phyloP scores from a whole-genome alignment of 306 rosid genomes.

The Leucaena leucocephala region DNA sequence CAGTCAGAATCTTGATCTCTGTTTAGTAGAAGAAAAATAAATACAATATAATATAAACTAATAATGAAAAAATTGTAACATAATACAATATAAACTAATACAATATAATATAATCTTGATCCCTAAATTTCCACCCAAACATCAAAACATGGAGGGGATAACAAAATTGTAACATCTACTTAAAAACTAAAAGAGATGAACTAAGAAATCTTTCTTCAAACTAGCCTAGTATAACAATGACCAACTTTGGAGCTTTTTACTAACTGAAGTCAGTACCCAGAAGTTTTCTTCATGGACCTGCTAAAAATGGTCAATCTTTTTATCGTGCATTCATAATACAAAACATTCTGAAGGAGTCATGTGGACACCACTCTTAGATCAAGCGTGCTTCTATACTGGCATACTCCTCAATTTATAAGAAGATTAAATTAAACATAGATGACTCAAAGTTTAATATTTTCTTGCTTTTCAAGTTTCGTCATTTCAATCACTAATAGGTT shows the following conservation, averaged over 20 bases:
- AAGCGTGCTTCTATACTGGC: neutral
- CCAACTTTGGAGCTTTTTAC: slow-evolving; percentile 25
- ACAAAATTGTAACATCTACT: neutral
- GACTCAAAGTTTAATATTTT: neutral
- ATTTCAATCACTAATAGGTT: neutral
- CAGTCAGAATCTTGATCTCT: too few species aligned
- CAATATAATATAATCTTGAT: too few species aligned
- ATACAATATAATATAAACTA: too few species aligned
- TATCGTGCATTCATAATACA: neutral
- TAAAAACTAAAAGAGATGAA: neutral
- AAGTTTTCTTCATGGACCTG: slow-evolving; percentile 34
- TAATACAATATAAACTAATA: too few species aligned
- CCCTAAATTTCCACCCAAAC: too few species aligned
- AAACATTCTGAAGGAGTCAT: neutral
- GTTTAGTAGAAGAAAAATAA: too few species aligned
- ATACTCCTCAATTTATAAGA: neutral
- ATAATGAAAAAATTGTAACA: too few species aligned
- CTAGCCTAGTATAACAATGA: slow-evolving; percentile 26
- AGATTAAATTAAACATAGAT: neutral
- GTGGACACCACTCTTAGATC: neutral
- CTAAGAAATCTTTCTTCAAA: neutral
- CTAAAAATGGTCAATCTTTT: slow-evolving; percentile 18
- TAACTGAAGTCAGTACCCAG: slow-evolving; percentile 4
- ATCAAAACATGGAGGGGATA: slow-evolving; percentile 10
- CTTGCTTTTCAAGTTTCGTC: neutral